phyloP scores from a whole-genome alignment of 2,329 filamentous ascomycete genomes.

The Cladosporium sp. region DNA sequence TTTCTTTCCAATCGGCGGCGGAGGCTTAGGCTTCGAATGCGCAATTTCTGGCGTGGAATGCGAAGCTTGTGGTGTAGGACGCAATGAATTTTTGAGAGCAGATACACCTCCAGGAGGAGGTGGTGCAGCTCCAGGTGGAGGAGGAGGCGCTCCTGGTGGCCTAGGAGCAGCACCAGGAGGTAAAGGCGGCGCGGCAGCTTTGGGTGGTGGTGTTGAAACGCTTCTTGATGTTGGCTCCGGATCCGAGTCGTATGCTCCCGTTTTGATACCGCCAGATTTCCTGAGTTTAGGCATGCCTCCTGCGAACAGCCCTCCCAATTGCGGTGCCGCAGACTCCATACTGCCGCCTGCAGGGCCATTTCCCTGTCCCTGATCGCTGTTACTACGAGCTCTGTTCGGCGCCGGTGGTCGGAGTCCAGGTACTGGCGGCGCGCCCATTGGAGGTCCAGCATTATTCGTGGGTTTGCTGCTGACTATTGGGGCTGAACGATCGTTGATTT shows the following conservation, averaged over 20 bases:
- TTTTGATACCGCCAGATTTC: conserved; percentile 71
- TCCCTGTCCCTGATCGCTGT: conserved; percentile 68
- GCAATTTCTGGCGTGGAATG: conserved; percentile 57
- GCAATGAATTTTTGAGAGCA: conserved; percentile 46
- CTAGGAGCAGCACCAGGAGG: conserved; percentile 50
- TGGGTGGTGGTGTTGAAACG: conserved; percentile 49
- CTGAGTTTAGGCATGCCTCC: conserved; percentile 94
- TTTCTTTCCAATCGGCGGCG: conserved; percentile 78
- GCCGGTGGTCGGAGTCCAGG: conserved; percentile 74
- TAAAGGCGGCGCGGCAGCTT: conserved; percentile 48
- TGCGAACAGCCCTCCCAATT: conserved; percentile 84
- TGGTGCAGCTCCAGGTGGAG: conserved; percentile 45
- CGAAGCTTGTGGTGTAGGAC: conserved; percentile 64
- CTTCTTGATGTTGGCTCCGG: conserved; percentile 60
- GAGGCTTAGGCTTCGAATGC: conserved; percentile 63
- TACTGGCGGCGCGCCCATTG: conserved; percentile 78
- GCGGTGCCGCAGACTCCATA: conserved; percentile 65
- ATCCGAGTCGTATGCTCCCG: conserved; percentile 69
- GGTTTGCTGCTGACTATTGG: conserved; percentile 65
- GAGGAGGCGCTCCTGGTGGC: conserved; percentile 47
- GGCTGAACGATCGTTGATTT: conserved; percentile 90
- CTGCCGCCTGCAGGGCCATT: conserved; percentile 47
- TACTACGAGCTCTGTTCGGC: conserved; percentile 72
- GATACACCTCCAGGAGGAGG: conserved; percentile 46
- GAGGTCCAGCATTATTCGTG: conserved; percentile 54